These are phyloP conservation scores for Pythium coloratum DNA, from an alignment of 352 stramenopile species.

Conservation along the genomic window DNA sequence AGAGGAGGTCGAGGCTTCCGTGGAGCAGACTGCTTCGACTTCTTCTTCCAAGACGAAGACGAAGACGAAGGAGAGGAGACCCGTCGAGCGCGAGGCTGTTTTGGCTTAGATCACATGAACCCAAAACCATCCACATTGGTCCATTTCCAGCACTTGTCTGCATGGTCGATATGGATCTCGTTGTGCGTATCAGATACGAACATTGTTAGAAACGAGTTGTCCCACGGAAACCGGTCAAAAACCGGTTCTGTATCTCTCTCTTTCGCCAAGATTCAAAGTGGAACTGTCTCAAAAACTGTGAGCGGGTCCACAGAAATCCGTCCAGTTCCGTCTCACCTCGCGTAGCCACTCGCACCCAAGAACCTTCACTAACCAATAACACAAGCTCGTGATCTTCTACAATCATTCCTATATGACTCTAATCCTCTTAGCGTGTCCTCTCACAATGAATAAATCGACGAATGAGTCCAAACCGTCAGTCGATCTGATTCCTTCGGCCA, in stretches of 20 bases:
- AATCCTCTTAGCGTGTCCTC: neutral
- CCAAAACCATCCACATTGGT: neutral
- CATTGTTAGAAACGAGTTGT: no score
- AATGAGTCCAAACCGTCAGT: neutral
- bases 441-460: neutral
- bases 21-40: neutral
- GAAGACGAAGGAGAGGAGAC: conserved; percentile 9
- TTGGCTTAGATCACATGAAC: neutral
- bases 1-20: neutral
- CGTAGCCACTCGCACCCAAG: neutral
- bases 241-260: neutral
- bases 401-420: neutral
- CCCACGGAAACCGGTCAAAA: neutral
- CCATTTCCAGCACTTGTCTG: neutral
- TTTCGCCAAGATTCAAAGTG: neutral
- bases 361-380: neutral
- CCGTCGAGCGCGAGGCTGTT: conserved; percentile 4
- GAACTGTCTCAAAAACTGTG: no score
- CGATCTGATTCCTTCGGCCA: neutral
- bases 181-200: no score
- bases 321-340: no score
- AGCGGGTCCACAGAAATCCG: neutral
- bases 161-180: neutral
- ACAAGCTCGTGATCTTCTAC: neutral
- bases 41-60: neutral